A percentile compares a stretch with the other conserved stretches of the same genome.
Conservation (phyloP, 441 rosid species). For the Erodium texanum region DNA sequence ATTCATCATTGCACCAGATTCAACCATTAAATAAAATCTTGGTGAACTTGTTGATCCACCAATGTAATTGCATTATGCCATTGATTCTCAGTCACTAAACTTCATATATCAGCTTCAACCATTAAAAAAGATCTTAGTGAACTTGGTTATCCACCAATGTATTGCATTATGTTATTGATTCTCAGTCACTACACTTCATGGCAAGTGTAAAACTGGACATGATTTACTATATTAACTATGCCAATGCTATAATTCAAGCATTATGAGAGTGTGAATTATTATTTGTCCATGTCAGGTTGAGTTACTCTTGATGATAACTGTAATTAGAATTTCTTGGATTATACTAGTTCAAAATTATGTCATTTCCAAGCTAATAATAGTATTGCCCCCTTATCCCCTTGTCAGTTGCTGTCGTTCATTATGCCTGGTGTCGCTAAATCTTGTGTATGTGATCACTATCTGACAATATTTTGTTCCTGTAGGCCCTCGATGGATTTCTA, state of each 20-base stretch:
- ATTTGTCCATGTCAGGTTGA: not conserved
- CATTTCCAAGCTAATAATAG: not conserved
- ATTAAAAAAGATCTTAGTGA: not conserved
- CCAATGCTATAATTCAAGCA: not conserved
- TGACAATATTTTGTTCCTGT: conserved; percentile 20
- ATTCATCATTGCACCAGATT: not conserved
- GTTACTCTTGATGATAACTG: not conserved
- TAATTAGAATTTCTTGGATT: too few relatives aligned
- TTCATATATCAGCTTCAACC: not conserved
- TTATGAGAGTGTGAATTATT: not conserved
- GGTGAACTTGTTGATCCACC: not conserved
- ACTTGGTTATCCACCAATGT: not conserved
- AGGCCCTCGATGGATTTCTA: conserved; percentile 77
- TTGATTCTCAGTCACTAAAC: not conserved
- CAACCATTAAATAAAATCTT: not conserved
- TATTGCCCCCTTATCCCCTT: not conserved
- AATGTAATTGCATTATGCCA: not conserved
- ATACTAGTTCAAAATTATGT: not conserved
- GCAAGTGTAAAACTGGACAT: not conserved
- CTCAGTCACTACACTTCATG: not conserved
- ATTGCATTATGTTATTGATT: not conserved
- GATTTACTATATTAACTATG: not conserved
- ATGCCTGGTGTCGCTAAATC: conserved; percentile 1
- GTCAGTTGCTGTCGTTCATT: not conserved
- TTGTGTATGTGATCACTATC: conserved; percentile 8